Percentiles rank a stretch among this genome's conserved stretches.
Conservation (phyloP, 2,329 filamentous ascomycete species). For the Ophiostoma sp. region DNA sequence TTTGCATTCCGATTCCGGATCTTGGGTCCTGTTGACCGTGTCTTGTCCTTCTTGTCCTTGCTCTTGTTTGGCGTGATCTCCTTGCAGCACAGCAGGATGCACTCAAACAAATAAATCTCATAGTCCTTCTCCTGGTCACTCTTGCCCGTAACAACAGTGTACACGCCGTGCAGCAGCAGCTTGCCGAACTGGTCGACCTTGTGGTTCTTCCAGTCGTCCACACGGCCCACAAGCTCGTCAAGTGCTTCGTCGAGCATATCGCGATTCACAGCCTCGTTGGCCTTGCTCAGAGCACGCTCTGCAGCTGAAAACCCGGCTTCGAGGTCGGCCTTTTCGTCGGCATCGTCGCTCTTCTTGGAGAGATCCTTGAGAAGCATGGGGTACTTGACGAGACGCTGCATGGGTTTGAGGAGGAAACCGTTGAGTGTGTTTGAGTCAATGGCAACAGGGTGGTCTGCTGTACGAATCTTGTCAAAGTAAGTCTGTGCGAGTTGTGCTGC, state of each 20-base stretch:
- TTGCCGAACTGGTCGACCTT: slow-evolving; percentile 87
- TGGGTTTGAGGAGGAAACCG: slow-evolving; percentile 91
- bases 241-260: slow-evolving; percentile 80
- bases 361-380: slow-evolving; percentile 84
- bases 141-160: slow-evolving; percentile 83
- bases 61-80: slow-evolving; percentile 80
- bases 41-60: slow-evolving; percentile 70
- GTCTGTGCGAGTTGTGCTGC: slow-evolving; percentile 78
- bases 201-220: slow-evolving; percentile 97
- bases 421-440: slow-evolving; percentile 82
- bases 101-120: slow-evolving; percentile 95
- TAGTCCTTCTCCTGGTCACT: slow-evolving; percentile 96
- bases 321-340: slow-evolving; percentile 66
- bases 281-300: slow-evolving; percentile 72
- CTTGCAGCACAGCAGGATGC: slow-evolving; percentile 94
- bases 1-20: slow-evolving; percentile 64
- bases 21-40: slow-evolving; percentile 53
- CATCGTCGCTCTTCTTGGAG: slow-evolving; percentile 75
- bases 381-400: slow-evolving; percentile 93
- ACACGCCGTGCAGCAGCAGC: slow-evolving; percentile 79
- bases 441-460: slow-evolving; percentile 72
- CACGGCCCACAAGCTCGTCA: slow-evolving; percentile 71
- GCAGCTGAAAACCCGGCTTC: slow-evolving; percentile 72
- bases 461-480: slow-evolving; percentile 79
- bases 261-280: slow-evolving; percentile 85